Evolutionary conservation across 1,284 basidiomycete genomes (phyloP).

Genomic region (Leccinum fuscescens): DNA sequence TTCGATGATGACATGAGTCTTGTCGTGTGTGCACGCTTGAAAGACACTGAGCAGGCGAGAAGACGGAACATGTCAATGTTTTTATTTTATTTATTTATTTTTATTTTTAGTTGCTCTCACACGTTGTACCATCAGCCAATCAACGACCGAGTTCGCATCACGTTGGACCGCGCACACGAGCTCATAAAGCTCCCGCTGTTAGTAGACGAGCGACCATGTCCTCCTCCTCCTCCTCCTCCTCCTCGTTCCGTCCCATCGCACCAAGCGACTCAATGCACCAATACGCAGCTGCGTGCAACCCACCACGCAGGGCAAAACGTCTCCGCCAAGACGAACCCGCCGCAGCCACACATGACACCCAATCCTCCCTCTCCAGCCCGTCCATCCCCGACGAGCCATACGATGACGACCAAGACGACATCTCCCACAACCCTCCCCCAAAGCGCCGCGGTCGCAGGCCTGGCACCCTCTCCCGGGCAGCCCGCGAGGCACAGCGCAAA

Average conservation of each 20-base stretch:
- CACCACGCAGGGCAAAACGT: slow-evolving; percentile 57
- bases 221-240: background rate
- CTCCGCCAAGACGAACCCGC: slow-evolving; percentile 26
- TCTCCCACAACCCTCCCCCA: slow-evolving; percentile 20
- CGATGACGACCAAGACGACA: slow-evolving; percentile 18
- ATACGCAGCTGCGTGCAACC: slow-evolving; percentile 56
- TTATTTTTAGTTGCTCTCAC: slow-evolving; percentile 1
- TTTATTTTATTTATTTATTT: background rate
- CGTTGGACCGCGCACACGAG: slow-evolving; percentile 21
- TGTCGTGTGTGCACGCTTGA: slow-evolving; percentile 32
- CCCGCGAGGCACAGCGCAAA: slow-evolving; percentile 74
- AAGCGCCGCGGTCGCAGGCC: slow-evolving; percentile 69
- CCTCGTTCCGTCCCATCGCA: slow-evolving; percentile 29
- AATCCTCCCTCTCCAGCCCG: slow-evolving; percentile 13
- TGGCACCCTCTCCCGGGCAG: slow-evolving; percentile 62
- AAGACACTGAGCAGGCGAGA: background rate
- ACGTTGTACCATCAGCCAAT: slow-evolving; percentile 21
- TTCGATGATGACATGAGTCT: slow-evolving; percentile 67
- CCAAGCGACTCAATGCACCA: slow-evolving; percentile 27
- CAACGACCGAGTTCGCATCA: slow-evolving; percentile 1
- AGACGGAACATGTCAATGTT: slow-evolving; percentile 11
- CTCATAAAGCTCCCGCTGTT: background rate
- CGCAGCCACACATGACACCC: background rate
- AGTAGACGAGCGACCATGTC: too few species aligned
- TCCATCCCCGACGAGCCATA: slow-evolving; percentile 12